These are phyloP conservation scores for Cryptococcus maquisensis DNA, from an alignment of 1,284 basidiomycete genomes.

Conservation along the genomic window DNA sequence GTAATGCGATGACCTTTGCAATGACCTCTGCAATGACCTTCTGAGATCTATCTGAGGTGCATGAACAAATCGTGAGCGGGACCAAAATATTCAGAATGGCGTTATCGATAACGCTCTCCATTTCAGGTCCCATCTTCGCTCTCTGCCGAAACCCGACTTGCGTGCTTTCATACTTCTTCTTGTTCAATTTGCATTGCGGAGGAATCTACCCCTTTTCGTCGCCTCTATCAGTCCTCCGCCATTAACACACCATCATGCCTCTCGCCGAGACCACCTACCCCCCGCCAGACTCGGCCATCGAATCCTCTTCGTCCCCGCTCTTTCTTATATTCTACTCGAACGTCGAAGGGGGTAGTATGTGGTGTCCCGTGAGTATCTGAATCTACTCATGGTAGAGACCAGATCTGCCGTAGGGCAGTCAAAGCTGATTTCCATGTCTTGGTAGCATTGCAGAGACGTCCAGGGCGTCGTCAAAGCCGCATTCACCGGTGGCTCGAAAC, in stretches of 20 bases:
- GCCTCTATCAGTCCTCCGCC: too few relatives aligned
- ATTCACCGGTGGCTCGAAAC: slow-evolving; percentile 12
- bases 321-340: slow-evolving; percentile 14
- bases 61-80: too few relatives aligned
- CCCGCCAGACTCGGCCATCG: slow-evolving; percentile 7
- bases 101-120: too few relatives aligned
- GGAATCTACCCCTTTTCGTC: too few relatives aligned
- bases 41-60: too few relatives aligned
- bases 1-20: too few relatives aligned
- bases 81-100: too few relatives aligned
- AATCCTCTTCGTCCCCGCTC: not conserved
- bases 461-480: slow-evolving; percentile 13
- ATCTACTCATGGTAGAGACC: not conserved
- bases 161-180: too few relatives aligned
- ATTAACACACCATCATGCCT: slow-evolving; percentile 7
- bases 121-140: too few relatives aligned
- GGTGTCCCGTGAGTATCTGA: slow-evolving; percentile 11
- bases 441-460: slow-evolving; percentile 18
- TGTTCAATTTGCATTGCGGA: too few relatives aligned
- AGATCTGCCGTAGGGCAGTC: not conserved
- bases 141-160: too few relatives aligned
- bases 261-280: slow-evolving; percentile 11
- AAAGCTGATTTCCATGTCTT: not conserved
- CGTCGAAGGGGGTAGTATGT: slow-evolving; percentile 7
- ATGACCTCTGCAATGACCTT: too few relatives aligned